These are phyloP conservation scores for Moelleriella libera DNA, from an alignment of 2,329 filamentous ascomycete genomes.

Conservation along the genomic window DNA sequence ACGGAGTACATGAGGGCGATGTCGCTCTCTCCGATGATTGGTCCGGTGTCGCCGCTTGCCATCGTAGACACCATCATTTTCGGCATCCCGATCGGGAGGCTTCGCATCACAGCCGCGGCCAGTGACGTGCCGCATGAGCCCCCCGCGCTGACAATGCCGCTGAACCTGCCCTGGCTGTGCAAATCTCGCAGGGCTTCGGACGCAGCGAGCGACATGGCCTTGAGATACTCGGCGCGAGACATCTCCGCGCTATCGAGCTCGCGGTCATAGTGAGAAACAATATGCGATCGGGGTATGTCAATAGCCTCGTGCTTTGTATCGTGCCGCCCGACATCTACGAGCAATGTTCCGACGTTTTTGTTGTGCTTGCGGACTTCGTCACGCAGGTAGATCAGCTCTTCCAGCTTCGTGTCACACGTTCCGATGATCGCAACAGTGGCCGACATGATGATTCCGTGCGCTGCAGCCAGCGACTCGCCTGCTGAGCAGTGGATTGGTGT, in stretches of 20 bases:
- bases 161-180: slow-evolving; percentile 22
- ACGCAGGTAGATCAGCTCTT: slow-evolving; percentile 41
- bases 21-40: slow-evolving; percentile 53
- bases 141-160: slow-evolving; percentile 44
- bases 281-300: slow-evolving; percentile 24
- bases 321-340: slow-evolving; percentile 32
- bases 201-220: slow-evolving; percentile 36
- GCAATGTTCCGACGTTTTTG: slow-evolving; percentile 6
- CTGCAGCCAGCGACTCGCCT: background rate
- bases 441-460: background rate
- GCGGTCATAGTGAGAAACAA: slow-evolving; percentile 21
- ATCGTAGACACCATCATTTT: slow-evolving; percentile 60
- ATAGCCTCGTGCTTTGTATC: slow-evolving; percentile 29
- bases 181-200: slow-evolving; percentile 25
- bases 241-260: slow-evolving; percentile 21
- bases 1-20: slow-evolving; percentile 59
- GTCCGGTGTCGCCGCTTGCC: slow-evolving; percentile 49
- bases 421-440: slow-evolving; percentile 39
- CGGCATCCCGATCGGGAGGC: slow-evolving; percentile 50
- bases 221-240: slow-evolving; percentile 39
- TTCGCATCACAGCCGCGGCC: slow-evolving; percentile 45
- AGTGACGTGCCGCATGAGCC: slow-evolving; percentile 51
- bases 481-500: background rate
- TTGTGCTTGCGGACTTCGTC: slow-evolving; percentile 22
- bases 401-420: slow-evolving; percentile 51